Percentiles rank a stretch among this genome's conserved stretches.
phyloP scores from a whole-genome alignment of 768 basidiomycete species.

The Leccinellum albellum region DNA sequence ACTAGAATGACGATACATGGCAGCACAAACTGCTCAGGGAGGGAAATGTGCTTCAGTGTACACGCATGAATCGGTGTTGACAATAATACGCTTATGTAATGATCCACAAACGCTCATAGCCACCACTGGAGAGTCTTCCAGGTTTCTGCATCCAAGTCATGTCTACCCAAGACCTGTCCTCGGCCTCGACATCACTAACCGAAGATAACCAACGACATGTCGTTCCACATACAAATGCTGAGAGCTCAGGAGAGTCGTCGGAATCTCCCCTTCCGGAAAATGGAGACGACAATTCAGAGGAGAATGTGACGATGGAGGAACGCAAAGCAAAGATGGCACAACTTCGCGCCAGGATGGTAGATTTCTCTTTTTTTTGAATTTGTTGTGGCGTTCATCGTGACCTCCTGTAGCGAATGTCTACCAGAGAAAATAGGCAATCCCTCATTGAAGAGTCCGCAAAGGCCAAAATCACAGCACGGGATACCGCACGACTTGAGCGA shows the following conservation, averaged over 20 bases:
- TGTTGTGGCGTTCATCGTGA: neutral
- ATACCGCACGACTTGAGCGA: constrained; percentile 79
- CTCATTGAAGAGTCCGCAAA: constrained; percentile 82
- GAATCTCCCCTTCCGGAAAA: constrained; percentile 18
- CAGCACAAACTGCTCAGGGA: too few relatives aligned
- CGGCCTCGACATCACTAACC: neutral
- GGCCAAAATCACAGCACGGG: constrained; percentile 71
- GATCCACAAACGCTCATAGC: neutral
- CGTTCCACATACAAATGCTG: constrained; percentile 10
- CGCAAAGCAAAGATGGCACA: constrained; percentile 74
- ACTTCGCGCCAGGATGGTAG: constrained; percentile 76
- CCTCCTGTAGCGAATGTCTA: constrained; percentile 60
- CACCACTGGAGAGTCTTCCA: too few relatives aligned
- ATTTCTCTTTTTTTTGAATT: neutral
- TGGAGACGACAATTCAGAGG: constrained; percentile 16
- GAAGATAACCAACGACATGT: neutral
- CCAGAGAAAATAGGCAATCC: constrained; percentile 80
- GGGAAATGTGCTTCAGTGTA: too few relatives aligned
- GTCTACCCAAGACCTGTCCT: constrained; percentile 9
- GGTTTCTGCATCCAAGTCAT: constrained; percentile 2
- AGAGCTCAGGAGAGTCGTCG: constrained; percentile 28
- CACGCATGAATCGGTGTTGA: too few relatives aligned
- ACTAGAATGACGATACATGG: too few relatives aligned
- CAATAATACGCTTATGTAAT: constrained; percentile 11
- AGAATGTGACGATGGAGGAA: constrained; percentile 56